Evolutionary conservation across 495 filamentous ascomycete genomes (phyloP).

Genomic region (Beverwykella pulmonaria): DNA sequence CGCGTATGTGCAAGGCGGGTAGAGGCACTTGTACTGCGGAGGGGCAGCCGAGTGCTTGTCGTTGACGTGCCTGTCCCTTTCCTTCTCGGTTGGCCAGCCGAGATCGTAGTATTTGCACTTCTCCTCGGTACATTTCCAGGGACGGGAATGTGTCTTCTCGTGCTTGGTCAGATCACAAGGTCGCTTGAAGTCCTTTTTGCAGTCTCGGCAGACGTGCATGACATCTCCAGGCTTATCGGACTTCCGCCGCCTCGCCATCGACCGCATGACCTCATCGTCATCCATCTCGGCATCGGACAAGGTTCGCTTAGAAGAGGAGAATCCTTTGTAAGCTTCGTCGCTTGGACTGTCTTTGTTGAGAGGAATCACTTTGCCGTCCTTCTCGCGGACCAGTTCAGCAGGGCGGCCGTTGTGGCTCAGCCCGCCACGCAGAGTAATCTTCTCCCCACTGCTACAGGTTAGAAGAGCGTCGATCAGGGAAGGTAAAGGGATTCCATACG

Average conservation of each 20-base stretch:
- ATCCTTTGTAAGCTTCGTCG: slow-evolving; percentile 10
- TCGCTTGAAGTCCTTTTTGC: slow-evolving; percentile 88
- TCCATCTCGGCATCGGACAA: slow-evolving; percentile 46
- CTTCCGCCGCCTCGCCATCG: slow-evolving; percentile 89
- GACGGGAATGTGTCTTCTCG: slow-evolving; percentile 93
- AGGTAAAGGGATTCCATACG: slow-evolving; percentile 42
- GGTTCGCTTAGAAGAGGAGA: slow-evolving; percentile 31
- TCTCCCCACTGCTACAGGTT: slow-evolving; percentile 56
- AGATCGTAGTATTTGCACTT: slow-evolving; percentile 83
- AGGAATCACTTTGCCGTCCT: slow-evolving; percentile 72
- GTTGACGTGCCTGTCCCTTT: slow-evolving; percentile 90
- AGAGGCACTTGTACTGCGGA: slow-evolving; percentile 78
- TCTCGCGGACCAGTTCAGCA: slow-evolving; percentile 74
- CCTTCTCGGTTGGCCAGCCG: slow-evolving; percentile 97
- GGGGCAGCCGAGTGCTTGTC: slow-evolving; percentile 88
- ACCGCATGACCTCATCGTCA: slow-evolving; percentile 77
- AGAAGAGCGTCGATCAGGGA: neutral
- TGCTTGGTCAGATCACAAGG: slow-evolving; percentile 94
- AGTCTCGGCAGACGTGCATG: slow-evolving; percentile 51
- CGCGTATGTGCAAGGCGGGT: slow-evolving; percentile 82
- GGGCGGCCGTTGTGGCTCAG: slow-evolving; percentile 74
- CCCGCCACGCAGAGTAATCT: slow-evolving; percentile 74
- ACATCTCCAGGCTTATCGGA: slow-evolving; percentile 55
- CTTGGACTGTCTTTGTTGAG: slow-evolving; percentile 57
- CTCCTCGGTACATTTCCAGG: slow-evolving; percentile 82